These are phyloP conservation scores for Candida buenavistaensis DNA, from an alignment of 1,139 yeast species.

Conservation along the genomic window DNA sequence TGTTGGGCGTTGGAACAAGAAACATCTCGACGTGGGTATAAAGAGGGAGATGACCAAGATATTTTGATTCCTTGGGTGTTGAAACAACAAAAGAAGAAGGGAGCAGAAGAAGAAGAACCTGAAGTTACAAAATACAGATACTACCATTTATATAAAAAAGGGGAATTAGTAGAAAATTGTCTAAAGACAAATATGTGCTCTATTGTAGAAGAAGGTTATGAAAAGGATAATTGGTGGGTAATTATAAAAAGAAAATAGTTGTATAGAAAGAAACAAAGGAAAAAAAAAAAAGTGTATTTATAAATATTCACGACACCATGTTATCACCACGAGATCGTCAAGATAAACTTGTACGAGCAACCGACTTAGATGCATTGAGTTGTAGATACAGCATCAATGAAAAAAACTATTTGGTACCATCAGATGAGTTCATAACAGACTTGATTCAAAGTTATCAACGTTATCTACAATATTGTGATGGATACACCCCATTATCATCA, in stretches of 20 bases:
- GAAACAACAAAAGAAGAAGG: conserved; percentile 35
- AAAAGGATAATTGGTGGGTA: conserved; percentile 92
- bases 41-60: conserved; percentile 89
- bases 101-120: conserved; percentile 16
- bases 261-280: neutral
- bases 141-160: conserved; percentile 81
- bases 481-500: conserved; percentile 42
- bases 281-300: conserved; percentile 1
- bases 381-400: conserved; percentile 63
- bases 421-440: conserved; percentile 49
- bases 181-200: conserved; percentile 61
- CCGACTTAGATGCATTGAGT: conserved; percentile 85
- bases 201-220: conserved; percentile 77
- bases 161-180: conserved; percentile 77
- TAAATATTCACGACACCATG: conserved; percentile 16
- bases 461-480: conserved; percentile 38
- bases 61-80: conserved; percentile 94
- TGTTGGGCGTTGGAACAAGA: conserved; percentile 98
- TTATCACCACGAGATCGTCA: conserved; percentile 35
- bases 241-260: conserved; percentile 24
- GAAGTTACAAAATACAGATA: conserved; percentile 70
- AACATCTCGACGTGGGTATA: conserved; percentile 80
- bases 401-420: conserved; percentile 50
- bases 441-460: conserved; percentile 43
- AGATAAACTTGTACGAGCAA: conserved; percentile 60